A percentile compares a stretch with the other conserved stretches of the same genome.
Evolutionary conservation across 176 grass and related monocot species (phyloP).

Genomic region (Bolboschoenus planiculmis): DNA sequence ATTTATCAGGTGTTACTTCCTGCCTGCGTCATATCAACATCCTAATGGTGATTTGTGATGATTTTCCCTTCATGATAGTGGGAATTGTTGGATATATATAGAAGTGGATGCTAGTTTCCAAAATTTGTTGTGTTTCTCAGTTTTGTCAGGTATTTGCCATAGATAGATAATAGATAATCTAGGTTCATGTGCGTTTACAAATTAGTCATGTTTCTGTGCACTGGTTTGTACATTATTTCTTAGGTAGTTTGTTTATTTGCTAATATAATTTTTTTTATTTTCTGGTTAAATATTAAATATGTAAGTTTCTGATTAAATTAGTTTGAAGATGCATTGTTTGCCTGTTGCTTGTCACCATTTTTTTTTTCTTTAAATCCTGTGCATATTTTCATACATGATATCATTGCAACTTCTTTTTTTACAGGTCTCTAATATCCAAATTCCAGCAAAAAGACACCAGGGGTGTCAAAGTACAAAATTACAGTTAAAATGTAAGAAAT

Average conservation of each 20-base stretch:
- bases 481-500: not conserved
- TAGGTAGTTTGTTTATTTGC: not conserved
- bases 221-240: not conserved
- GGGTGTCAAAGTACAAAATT: not conserved
- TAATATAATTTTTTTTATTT: slow-evolving; percentile 1
- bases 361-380: too few relatives aligned
- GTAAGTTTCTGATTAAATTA: not conserved
- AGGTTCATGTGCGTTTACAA: not conserved
- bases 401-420: not conserved
- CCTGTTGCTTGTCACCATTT: not conserved
- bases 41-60: not conserved
- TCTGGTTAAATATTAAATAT: not conserved
- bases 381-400: not conserved
- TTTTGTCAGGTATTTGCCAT: not conserved
- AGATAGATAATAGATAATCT: not conserved
- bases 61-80: not conserved
- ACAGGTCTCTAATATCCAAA: too few relatives aligned
- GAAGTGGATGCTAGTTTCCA: not conserved
- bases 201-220: not conserved
- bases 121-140: not conserved
- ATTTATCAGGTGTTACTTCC: not conserved
- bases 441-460: too few relatives aligned
- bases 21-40: not conserved
- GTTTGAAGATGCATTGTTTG: not conserved
- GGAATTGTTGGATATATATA: slow-evolving; percentile 14